These are phyloP conservation scores for Backusella psychrophila DNA, from an alignment of 192 early-diverging fungal species.

Conservation along the genomic window DNA sequence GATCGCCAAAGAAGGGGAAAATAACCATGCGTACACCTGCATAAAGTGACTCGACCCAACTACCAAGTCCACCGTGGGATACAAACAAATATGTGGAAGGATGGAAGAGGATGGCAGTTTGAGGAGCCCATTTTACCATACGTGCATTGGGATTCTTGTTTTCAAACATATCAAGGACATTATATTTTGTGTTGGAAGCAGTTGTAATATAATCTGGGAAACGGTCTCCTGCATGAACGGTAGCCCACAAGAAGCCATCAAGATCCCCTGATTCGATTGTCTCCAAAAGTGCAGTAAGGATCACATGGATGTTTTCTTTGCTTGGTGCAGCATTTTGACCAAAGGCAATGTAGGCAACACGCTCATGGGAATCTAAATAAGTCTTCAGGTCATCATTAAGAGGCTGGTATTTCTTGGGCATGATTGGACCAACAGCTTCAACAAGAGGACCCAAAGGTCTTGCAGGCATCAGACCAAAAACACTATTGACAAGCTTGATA, in stretches of 20 bases:
- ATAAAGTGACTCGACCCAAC: constrained; percentile 31
- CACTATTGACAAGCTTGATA: constrained; percentile 22
- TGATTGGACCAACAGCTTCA: constrained; percentile 32
- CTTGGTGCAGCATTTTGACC: constrained; percentile 17
- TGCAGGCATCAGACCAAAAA: constrained; percentile 16
- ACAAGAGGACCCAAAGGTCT: constrained; percentile 22
- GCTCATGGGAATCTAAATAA: constrained; percentile 23
- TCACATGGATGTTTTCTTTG: background rate
- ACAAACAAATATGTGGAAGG: constrained; percentile 23
- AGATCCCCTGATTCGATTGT: constrained; percentile 16
- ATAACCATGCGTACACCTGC: constrained; percentile 22
- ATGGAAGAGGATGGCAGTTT: constrained; percentile 30
- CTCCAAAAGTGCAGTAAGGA: constrained; percentile 24
- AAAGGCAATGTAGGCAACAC: constrained; percentile 34
- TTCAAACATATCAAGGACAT: background rate
- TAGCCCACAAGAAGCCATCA: constrained; percentile 39
- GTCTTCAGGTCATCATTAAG: background rate
- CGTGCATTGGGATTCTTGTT: background rate
- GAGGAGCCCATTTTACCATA: constrained; percentile 24
- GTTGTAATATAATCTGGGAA: background rate
- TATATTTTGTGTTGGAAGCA: background rate
- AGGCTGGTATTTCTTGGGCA: constrained; percentile 16
- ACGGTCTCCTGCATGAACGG: background rate
- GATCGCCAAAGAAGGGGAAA: constrained; percentile 34
- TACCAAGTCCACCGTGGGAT: constrained; percentile 24